These are phyloP conservation scores for Trifolium fragiferum DNA, from an alignment of 306 rosid species.

Conservation along the genomic window DNA sequence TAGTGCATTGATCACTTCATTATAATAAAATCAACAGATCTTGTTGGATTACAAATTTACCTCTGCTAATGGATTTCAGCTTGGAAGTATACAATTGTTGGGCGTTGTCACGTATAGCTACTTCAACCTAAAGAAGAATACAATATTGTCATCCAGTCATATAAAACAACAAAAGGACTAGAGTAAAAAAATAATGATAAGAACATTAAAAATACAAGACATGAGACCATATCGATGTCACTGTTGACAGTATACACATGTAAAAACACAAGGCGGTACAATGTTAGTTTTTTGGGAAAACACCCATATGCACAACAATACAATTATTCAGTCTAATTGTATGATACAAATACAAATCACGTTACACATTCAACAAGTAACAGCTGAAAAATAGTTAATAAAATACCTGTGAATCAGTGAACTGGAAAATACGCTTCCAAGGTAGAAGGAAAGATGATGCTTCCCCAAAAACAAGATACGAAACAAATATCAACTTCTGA, in stretches of 20 bases:
- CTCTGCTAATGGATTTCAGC: slow-evolving; percentile 80
- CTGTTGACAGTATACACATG: slow-evolving; percentile 5
- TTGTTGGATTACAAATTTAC: slow-evolving; percentile 46
- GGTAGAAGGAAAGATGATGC: slow-evolving; percentile 96
- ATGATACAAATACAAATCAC: neutral
- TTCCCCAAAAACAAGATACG: slow-evolving; percentile 92
- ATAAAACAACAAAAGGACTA: slow-evolving; percentile 6
- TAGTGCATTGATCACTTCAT: slow-evolving; percentile 3
- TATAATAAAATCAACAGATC: neutral
- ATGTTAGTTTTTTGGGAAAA: slow-evolving; percentile 1
- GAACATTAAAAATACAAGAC: slow-evolving; percentile 22
- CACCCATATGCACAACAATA: neutral
- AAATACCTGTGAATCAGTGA: slow-evolving; percentile 93
- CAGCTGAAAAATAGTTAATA: slow-evolving; percentile 27
- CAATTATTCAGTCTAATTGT: slow-evolving; percentile 9
- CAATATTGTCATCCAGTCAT: slow-evolving; percentile 28
- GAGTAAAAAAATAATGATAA: slow-evolving; percentile 1
- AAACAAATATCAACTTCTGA: slow-evolving; percentile 95
- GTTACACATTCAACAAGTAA: slow-evolving; percentile 12
- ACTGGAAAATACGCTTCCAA: slow-evolving; percentile 93
- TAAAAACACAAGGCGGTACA: slow-evolving; percentile 20
- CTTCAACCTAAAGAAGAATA: slow-evolving; percentile 65
- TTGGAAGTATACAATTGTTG: slow-evolving; percentile 79
- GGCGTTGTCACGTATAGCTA: slow-evolving; percentile 95
- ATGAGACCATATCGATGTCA: slow-evolving; percentile 25